Base-by-base conservation (phyloP, 257 asterid genomes). In the Solanum pennellii region DNA sequence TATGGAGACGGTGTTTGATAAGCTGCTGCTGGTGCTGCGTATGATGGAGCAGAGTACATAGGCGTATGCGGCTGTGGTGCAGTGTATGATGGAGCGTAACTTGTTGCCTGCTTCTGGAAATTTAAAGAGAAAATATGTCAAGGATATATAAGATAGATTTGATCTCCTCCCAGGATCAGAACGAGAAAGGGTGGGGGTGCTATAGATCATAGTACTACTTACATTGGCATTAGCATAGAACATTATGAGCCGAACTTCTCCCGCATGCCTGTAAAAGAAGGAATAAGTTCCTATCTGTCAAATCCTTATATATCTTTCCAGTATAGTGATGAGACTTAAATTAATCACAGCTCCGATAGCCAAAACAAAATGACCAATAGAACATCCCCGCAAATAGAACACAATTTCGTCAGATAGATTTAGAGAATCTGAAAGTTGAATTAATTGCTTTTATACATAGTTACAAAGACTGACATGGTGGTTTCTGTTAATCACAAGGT, bases 221-320 rank as follows among this genome's bases (percentile, higher is more conserved):
- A 93, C 98, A 82, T 86, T 90, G 90, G 96, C 95, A 86, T 92
- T 92, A 39, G 97, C 87, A 90, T 92, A 94, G 92, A 96, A 98
- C 97, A 97, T 90, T 89, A 97, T 96, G 87, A 97, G 82, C 80
- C 97, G 94, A 83, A 97, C 92, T 92, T 96, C 98, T 76, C 99
- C 99, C 5, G 98, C 97, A 89, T 93, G 88, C 94, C 99, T 97
- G 91, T 42, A 85, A 68, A 59, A 59, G 89, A 66, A 73, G 84
- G 86, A 88, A 82, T 9, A 62, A n/a, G 59, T 3, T 59, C 60
- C 82, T 10, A 31, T 27, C 44, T 15, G 23, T 66, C 74, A 41
- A 29, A 9, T 79, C 35, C 13, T 76, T 76, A n/a, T n/a, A 42
- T 0, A 39, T 74, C 11, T 41, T 18, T 42, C 31, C 82, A 41